Conservation (phyloP, 768 basidiomycete genomes). For the Pluteus cervinus region DNA sequence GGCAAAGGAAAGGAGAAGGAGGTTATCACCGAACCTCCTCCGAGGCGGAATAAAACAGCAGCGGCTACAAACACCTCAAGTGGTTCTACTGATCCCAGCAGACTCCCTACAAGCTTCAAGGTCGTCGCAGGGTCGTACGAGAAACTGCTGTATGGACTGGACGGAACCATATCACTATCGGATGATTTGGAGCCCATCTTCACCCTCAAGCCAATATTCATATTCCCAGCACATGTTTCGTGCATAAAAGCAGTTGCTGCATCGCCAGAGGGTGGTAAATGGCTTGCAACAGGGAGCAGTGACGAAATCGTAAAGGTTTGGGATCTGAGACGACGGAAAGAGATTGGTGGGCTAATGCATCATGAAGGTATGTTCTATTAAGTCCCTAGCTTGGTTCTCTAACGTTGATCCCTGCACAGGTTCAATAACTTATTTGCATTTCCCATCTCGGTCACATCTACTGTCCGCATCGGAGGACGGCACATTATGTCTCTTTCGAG, state of each 20-base stretch:
- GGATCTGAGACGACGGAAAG: constrained; percentile 88
- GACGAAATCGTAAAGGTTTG: constrained; percentile 97
- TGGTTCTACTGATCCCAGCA: too few relatives aligned
- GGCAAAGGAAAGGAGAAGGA: constrained; percentile 12
- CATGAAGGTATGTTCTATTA: constrained; percentile 66
- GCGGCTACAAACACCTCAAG: too few relatives aligned
- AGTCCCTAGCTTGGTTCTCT: constrained; percentile 2
- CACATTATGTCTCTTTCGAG: constrained; percentile 82
- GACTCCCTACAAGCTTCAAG: constrained; percentile 64
- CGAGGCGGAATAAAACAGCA: neutral
- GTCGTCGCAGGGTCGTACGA: constrained; percentile 93
- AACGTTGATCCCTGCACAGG: too few relatives aligned
- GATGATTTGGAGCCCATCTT: constrained; percentile 25
- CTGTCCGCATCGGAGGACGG: constrained; percentile 92
- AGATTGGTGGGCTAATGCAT: constrained; percentile 92
- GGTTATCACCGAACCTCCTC: neutral
- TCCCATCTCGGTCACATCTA: constrained; percentile 85
- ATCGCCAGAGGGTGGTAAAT: constrained; percentile 86
- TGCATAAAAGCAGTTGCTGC: constrained; percentile 89
- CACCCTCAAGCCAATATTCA: constrained; percentile 76
- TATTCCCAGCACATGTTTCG: constrained; percentile 95
- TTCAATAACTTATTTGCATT: constrained; percentile 83
- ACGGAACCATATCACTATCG: constrained; percentile 46
- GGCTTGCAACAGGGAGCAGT: constrained; percentile 92
- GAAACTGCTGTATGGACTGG: constrained; percentile 88